phyloP scores from a whole-genome alignment of 805 yeast species.

The Metschnikowia kunwiensis region DNA sequence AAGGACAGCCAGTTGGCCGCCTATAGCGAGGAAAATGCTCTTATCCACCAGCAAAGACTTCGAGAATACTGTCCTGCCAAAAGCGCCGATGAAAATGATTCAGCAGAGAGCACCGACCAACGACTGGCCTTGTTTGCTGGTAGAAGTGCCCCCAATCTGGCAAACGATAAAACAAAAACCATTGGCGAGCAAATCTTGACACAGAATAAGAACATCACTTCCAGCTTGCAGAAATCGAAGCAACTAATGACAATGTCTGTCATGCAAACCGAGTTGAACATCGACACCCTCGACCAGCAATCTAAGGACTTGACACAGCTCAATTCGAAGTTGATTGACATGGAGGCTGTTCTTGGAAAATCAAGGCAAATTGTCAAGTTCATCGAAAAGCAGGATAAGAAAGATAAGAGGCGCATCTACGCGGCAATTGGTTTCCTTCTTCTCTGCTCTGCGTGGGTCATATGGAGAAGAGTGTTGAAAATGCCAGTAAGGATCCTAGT shows the following conservation, averaged over 20 bases:
- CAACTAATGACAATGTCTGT: slow-evolving; percentile 48
- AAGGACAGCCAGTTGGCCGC: slow-evolving; percentile 30
- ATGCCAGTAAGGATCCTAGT: slow-evolving; percentile 43
- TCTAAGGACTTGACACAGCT: slow-evolving; percentile 39
- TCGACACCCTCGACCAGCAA: slow-evolving; percentile 47
- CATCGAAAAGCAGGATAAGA: slow-evolving; percentile 50
- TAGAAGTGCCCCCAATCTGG: slow-evolving; percentile 4
- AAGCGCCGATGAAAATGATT: background rate
- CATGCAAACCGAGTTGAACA: slow-evolving; percentile 49
- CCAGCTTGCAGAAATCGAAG: slow-evolving; percentile 45
- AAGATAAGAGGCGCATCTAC: slow-evolving; percentile 49
- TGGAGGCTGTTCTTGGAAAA: slow-evolving; percentile 39
- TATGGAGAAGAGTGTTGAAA: slow-evolving; percentile 47
- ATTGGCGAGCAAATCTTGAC: slow-evolving; percentile 42
- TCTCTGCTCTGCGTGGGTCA: slow-evolving; percentile 46
- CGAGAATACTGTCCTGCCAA: slow-evolving; percentile 17
- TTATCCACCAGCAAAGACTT: slow-evolving; percentile 32
- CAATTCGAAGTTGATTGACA: slow-evolving; percentile 40
- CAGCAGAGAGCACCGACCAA: slow-evolving; percentile 1
- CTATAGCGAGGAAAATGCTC: slow-evolving; percentile 25
- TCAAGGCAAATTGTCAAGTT: slow-evolving; percentile 47
- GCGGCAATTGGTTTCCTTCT: slow-evolving; percentile 45
- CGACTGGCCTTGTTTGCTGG: slow-evolving; percentile 14
- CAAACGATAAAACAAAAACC: slow-evolving; percentile 14
- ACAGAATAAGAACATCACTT: slow-evolving; percentile 47